phyloP scores from a whole-genome alignment of 495 filamentous ascomycete genomes.

The Podospora conica region DNA sequence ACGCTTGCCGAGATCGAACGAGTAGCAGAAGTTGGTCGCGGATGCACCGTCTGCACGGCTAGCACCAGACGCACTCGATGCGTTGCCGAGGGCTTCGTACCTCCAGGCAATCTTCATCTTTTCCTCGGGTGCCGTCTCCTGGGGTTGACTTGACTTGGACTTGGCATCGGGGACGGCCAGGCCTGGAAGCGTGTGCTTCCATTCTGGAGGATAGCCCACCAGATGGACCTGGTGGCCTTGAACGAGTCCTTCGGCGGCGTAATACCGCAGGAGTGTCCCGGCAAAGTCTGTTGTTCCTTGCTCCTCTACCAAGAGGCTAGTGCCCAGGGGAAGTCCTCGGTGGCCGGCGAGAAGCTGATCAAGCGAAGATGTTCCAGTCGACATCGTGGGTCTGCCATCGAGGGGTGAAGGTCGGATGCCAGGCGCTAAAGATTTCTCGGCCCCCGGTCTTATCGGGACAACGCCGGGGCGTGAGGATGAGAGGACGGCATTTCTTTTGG shows the following conservation, averaged over 20 bases:
- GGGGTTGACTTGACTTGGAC: constrained; percentile 33
- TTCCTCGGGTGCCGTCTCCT: constrained; percentile 44
- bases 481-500: constrained; percentile 76
- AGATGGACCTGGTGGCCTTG: constrained; percentile 88
- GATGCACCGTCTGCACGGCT: constrained; percentile 36
- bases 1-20: constrained; percentile 84
- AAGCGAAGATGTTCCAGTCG: constrained; percentile 78
- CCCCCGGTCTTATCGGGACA: constrained; percentile 23
- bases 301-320: constrained; percentile 76
- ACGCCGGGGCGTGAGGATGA: constrained; percentile 30
- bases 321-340: constrained; percentile 79
- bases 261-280: constrained; percentile 76
- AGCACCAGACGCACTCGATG: constrained; percentile 39
- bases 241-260: constrained; percentile 86
- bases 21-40: constrained; percentile 67
- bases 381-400: constrained; percentile 83
- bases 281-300: constrained; percentile 93
- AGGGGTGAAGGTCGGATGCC: constrained; percentile 84
- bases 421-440: constrained; percentile 41
- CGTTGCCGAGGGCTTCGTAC: constrained; percentile 76
- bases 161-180: constrained; percentile 47
- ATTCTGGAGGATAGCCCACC: constrained; percentile 68
- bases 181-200: constrained; percentile 78
- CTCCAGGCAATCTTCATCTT: constrained; percentile 99
- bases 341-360: constrained; percentile 84